Evolutionary conservation across 2,329 filamentous ascomycete genomes (phyloP).

Genomic region (Penicillium sp.): DNA sequence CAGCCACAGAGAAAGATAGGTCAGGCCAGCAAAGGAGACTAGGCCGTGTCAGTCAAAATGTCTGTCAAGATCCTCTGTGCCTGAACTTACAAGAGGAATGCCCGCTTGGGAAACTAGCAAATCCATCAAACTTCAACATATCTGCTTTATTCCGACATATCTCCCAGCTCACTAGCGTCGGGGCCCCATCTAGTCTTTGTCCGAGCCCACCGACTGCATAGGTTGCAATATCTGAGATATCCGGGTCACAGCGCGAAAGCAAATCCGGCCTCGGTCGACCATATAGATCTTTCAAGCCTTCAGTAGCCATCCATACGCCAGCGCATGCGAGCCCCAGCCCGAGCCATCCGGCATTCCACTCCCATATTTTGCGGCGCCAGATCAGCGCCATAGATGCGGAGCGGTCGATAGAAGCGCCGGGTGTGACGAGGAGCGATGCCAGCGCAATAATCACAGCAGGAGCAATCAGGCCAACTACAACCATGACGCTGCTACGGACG

Average conservation of each 20-base stretch:
- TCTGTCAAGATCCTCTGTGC: not conserved
- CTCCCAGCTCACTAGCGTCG: conserved; percentile 72
- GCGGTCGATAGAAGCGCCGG: conserved; percentile 69
- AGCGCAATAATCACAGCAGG: conserved; percentile 72
- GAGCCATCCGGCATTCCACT: conserved; percentile 84
- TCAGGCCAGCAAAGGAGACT: conserved; percentile 76
- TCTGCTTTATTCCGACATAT: conserved; percentile 74
- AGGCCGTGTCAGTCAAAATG: conserved; percentile 13
- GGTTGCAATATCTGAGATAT: conserved; percentile 64
- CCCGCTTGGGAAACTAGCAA: conserved; percentile 81
- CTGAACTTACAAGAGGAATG: conserved; percentile 67
- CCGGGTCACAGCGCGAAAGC: conserved; percentile 74
- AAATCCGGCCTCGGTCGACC: conserved; percentile 70
- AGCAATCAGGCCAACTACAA: conserved; percentile 65
- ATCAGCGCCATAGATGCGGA: conserved; percentile 68
- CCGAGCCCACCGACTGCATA: conserved; percentile 69
- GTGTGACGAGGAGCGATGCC: conserved; percentile 71
- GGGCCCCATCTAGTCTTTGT: conserved; percentile 56
- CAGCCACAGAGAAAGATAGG: conserved; percentile 86
- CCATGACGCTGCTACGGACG: conserved; percentile 69
- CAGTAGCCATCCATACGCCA: conserved; percentile 77
- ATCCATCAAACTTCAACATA: conserved; percentile 72
- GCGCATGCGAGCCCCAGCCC: conserved; percentile 76
- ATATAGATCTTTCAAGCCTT: conserved; percentile 78
- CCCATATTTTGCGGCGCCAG: conserved; percentile 86